Conservation (phyloP, 768 basidiomycete species). For the Serendipita sp. region DNA sequence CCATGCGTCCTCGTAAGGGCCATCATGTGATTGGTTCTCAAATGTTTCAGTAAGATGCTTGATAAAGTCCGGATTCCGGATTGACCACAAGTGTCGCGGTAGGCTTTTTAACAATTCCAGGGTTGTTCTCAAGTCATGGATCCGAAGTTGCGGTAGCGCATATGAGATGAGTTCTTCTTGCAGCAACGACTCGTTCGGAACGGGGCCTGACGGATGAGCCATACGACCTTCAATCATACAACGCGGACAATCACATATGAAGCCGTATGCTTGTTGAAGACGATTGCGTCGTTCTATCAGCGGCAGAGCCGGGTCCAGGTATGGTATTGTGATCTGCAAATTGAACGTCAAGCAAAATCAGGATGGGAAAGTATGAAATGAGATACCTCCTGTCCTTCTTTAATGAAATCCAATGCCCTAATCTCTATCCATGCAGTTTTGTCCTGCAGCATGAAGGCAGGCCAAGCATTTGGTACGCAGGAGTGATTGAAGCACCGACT, state of each 20-base stretch:
- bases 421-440: slow-evolving; percentile 42
- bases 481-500: slow-evolving; percentile 77
- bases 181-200: slow-evolving; percentile 14
- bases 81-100: slow-evolving; percentile 25
- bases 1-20: slow-evolving; percentile 35
- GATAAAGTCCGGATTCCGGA: slow-evolving; percentile 46
- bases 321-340: slow-evolving; percentile 52
- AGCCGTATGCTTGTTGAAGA: slow-evolving; percentile 11
- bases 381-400: slow-evolving; percentile 46
- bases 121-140: not conserved
- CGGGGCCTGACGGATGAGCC: slow-evolving; percentile 18
- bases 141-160: not conserved
- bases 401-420: slow-evolving; percentile 43
- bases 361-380: not conserved
- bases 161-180: not conserved
- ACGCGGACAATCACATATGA: slow-evolving; percentile 11
- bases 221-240: slow-evolving; percentile 25
- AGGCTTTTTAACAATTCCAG: slow-evolving; percentile 15
- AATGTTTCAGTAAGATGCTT: slow-evolving; percentile 44
- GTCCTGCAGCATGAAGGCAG: slow-evolving; percentile 31
- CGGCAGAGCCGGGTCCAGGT: slow-evolving; percentile 56
- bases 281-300: slow-evolving; percentile 6
- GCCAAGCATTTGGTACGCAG: slow-evolving; percentile 55
- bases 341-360: not conserved
- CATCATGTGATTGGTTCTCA: slow-evolving; percentile 55